A percentile compares a stretch with the other conserved stretches of the same genome.
Conservation (phyloP, 75 land plant species). For the Picea sitchensis region DNA sequence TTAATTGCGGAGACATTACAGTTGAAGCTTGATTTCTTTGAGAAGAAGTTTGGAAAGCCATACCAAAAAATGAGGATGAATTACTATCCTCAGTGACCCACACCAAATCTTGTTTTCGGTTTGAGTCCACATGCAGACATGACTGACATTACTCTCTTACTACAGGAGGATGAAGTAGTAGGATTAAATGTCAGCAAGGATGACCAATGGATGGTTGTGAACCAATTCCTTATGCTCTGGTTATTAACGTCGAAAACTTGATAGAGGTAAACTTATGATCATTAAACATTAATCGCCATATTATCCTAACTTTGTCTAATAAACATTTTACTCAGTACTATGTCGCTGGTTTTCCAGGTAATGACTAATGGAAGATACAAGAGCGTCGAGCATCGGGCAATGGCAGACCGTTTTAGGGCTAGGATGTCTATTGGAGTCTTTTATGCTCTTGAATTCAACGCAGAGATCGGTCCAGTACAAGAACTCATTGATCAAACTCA, state of each 20-base stretch:
- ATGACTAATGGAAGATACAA: slow-evolving; percentile 32
- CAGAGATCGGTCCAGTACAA: slow-evolving; percentile 24
- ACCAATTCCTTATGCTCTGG: slow-evolving; percentile 18
- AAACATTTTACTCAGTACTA: background rate
- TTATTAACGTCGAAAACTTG: slow-evolving; percentile 24
- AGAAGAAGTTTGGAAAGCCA: background rate
- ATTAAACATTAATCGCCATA: background rate
- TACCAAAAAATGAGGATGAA: slow-evolving; percentile 21
- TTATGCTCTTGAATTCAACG: slow-evolving; percentile 22
- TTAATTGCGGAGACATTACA: slow-evolving; percentile 16
- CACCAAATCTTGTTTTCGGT: slow-evolving; percentile 26
- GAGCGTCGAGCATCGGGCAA: slow-evolving; percentile 23
- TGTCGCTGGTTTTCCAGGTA: slow-evolving; percentile 12
- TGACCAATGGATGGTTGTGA: slow-evolving; percentile 27
- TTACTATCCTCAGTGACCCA: slow-evolving; percentile 37
- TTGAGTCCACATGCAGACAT: slow-evolving; percentile 21
- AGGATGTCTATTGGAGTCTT: slow-evolving; percentile 19
- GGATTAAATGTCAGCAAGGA: slow-evolving; percentile 39
- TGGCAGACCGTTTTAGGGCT: background rate
- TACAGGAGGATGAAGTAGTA: slow-evolving; percentile 11
- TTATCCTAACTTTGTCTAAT: background rate
- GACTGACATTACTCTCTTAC: slow-evolving; percentile 22
- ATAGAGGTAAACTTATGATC: slow-evolving; percentile 15
- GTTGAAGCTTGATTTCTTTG: slow-evolving; percentile 3
- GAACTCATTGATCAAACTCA: slow-evolving; percentile 21